Conservation (phyloP, 257 asterid genomes). For the Paraleonurus japonicus region DNA sequence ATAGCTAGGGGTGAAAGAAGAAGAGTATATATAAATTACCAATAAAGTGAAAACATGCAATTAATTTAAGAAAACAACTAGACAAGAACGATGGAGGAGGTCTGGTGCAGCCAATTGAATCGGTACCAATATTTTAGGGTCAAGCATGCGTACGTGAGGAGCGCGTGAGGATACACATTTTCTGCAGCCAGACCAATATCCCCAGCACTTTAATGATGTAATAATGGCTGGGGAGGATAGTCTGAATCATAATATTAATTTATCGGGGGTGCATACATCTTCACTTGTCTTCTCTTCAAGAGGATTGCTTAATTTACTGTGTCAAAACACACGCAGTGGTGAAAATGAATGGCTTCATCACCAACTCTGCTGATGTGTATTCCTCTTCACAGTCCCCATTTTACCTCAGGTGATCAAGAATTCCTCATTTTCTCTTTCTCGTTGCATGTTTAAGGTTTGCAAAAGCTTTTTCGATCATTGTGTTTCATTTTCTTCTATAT, state of each 20-base stretch:
- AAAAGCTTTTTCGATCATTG: neutral
- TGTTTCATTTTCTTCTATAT: neutral
- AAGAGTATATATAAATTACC: neutral
- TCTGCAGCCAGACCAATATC: too few species aligned
- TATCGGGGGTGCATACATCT: too few species aligned
- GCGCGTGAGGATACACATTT: too few species aligned
- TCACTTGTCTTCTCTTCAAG: neutral
- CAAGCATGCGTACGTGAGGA: too few species aligned
- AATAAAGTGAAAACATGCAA: neutral
- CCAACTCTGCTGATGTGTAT: constrained; percentile 38
- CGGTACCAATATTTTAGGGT: neutral
- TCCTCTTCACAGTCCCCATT: constrained; percentile 40
- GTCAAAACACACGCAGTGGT: neutral
- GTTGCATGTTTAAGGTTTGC: neutral
- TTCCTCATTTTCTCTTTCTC: neutral
- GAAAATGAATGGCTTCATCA: constrained; percentile 37
- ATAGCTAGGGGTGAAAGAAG: too few species aligned
- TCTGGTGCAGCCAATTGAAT: neutral
- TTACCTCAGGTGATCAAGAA: constrained; percentile 43
- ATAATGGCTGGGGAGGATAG: neutral
- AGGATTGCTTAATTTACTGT: neutral
- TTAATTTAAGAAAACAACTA: constrained; percentile 14
- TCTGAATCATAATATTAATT: too few species aligned
- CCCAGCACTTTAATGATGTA: neutral
- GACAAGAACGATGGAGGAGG: neutral